phyloP scores from a whole-genome alignment of 257 asterid species.

The Marsdenia floribunda region DNA sequence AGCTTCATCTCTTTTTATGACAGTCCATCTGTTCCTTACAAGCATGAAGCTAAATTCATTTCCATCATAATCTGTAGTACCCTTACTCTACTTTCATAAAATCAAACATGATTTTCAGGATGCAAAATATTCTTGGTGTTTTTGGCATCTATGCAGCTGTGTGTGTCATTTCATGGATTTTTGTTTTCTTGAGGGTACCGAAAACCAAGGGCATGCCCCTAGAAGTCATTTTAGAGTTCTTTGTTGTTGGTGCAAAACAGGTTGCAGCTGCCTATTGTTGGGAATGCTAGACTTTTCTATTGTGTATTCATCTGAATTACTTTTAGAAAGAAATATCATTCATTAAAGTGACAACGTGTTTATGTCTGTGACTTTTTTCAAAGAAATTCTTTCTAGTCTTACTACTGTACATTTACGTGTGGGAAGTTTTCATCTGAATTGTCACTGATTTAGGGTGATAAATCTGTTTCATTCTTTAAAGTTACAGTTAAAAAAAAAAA shows the following conservation, averaged over 20 bases:
- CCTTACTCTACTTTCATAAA: background rate
- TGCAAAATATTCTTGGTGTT: slow-evolving; percentile 37
- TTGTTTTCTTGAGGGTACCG: slow-evolving; percentile 70
- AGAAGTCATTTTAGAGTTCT: slow-evolving; percentile 80
- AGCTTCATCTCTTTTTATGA: background rate
- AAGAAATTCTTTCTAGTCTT: background rate
- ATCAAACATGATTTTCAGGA: background rate
- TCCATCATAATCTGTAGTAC: background rate
- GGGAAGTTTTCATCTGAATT: background rate
- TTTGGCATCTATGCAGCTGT: slow-evolving; percentile 69
- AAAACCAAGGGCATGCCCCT: slow-evolving; percentile 90
- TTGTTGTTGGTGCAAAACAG: slow-evolving; percentile 72
- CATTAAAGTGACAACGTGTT: background rate
- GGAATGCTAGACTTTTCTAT: background rate
- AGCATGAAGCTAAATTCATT: background rate
- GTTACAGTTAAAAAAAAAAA: no score
- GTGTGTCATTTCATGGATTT: slow-evolving; percentile 59
- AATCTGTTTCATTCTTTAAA: background rate
- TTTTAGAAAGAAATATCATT: slow-evolving; percentile 1
- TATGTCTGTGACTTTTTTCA: background rate
- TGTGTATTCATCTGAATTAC: background rate
- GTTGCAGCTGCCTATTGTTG: slow-evolving; percentile 17
- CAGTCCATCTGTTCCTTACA: background rate
- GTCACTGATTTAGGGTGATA: background rate
- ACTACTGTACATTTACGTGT: background rate